Conservation (phyloP, 371 early-diverging fungal genomes). For the Lichtheimia corymbifera region DNA sequence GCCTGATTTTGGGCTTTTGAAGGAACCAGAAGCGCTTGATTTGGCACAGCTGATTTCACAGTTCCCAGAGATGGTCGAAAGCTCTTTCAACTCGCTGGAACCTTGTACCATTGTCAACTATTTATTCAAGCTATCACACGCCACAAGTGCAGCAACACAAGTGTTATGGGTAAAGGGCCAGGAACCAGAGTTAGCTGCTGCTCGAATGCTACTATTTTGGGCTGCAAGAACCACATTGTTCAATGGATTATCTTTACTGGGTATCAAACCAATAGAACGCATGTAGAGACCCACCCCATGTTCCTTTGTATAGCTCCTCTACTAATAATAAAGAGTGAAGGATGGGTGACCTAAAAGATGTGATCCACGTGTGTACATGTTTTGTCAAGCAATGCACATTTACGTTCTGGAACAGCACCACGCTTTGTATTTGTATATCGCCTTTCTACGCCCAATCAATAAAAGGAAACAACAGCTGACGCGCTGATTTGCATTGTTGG, state of each 20-base stretch:
- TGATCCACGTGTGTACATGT: too few relatives aligned
- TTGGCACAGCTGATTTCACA: conserved; percentile 77
- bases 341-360: too few relatives aligned
- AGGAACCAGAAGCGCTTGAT: conserved; percentile 69
- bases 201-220: conserved; percentile 77
- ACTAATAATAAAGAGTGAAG: too few relatives aligned
- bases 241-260: conserved; percentile 79
- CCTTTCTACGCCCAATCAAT: too few relatives aligned
- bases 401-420: too few relatives aligned
- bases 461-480: too few relatives aligned
- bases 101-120: conserved; percentile 90
- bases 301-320: too few relatives aligned
- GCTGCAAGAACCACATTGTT: conserved; percentile 76
- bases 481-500: too few relatives aligned
- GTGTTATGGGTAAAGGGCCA: conserved; percentile 74
- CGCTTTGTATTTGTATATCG: too few relatives aligned
- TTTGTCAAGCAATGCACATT: too few relatives aligned
- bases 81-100: conserved; percentile 66
- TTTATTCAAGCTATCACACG: conserved; percentile 78
- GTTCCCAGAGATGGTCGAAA: conserved; percentile 81
- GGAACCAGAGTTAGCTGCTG: conserved; percentile 66
- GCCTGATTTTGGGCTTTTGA: conserved; percentile 50
- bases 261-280: conserved; percentile 76
- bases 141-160: conserved; percentile 73
- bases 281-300: conserved; percentile 60